phyloP scores from a whole-genome alignment of 2,329 filamentous ascomycete genomes.

The Monilinia polystroma region DNA sequence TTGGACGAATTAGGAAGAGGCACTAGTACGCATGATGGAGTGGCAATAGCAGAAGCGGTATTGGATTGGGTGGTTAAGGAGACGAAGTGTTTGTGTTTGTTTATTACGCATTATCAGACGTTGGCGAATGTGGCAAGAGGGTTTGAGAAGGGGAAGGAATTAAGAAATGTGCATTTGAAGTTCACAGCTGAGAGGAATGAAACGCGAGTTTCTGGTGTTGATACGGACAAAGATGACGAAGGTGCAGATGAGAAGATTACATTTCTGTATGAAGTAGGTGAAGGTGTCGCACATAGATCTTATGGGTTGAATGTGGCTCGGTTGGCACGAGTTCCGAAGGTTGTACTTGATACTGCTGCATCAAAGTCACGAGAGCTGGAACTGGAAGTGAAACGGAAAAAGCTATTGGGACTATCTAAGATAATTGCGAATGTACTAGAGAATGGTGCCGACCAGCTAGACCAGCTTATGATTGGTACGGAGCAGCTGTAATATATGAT shows the following conservation, averaged over 20 bases:
- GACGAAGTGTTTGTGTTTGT: slow-evolving; percentile 76
- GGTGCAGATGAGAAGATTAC: slow-evolving; percentile 74
- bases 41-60: slow-evolving; percentile 91
- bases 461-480: slow-evolving; percentile 43
- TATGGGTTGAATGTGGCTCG: slow-evolving; percentile 94
- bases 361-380: slow-evolving; percentile 80
- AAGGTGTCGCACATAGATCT: slow-evolving; percentile 88
- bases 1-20: slow-evolving; percentile 93
- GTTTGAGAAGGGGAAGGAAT: slow-evolving; percentile 57
- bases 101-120: slow-evolving; percentile 97
- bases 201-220: slow-evolving; percentile 43
- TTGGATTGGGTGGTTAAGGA: slow-evolving; percentile 78
- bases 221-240: slow-evolving; percentile 42
- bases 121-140: slow-evolving; percentile 69
- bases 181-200: slow-evolving; percentile 55
- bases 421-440: slow-evolving; percentile 35
- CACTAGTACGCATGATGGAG: slow-evolving; percentile 92
- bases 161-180: slow-evolving; percentile 92
- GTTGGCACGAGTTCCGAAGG: slow-evolving; percentile 74
- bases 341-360: slow-evolving; percentile 76
- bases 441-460: slow-evolving; percentile 29
- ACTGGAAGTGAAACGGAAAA: slow-evolving; percentile 63
- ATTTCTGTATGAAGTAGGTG: slow-evolving; percentile 88
- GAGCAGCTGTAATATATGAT: slow-evolving; percentile 53
- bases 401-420: slow-evolving; percentile 46